Evolutionary conservation across 2,329 filamentous ascomycete species (phyloP), one percentile per base, ranked within the genome.

Genomic region (Fusarium torulosum): DNA sequence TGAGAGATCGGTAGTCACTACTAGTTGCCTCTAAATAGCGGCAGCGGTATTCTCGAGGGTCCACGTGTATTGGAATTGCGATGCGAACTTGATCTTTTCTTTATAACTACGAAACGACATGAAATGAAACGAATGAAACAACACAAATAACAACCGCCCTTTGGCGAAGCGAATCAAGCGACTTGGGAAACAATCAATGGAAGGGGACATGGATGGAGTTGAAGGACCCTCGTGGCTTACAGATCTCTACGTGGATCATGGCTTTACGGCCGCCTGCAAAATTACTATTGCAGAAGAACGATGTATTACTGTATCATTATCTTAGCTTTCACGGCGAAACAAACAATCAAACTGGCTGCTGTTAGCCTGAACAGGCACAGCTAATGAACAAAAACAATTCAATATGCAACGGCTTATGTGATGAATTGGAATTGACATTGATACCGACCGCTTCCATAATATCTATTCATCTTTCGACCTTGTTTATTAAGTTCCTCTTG

Each of bases 221-320:
- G 53, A 66, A 40, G 67, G 69, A 68, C 64, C 64, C 68, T 74
- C 63, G 51, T 71, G 72, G 61, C 71, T 70, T 59, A 65, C 67
- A 58, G 67, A 74, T 73, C 67, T 73, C 57, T 63, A 61, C 15
- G 53, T 52, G 66, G 59, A 70, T 69, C 57, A 66, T 54, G 60
- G 55, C 62, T 63, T 59, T 62, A 59, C 59, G 41, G 63, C 68
- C 61, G 23, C 46, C 53, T 67, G 40, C 44, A 58, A 67, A 59
- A 40, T 29, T 53, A 17, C 49, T 45, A 56, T 53, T 67, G 31
- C 56, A 56, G 56, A 51, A 64, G 59, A 57, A 53, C 67, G 46
- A 74, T 77, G 74, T 75, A 76, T 63, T 70, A 74, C 64, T 77
- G 73, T 77, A 77, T 64, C 53, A 76, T 57, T 67, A 72, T 46